A percentile compares a stretch with the other conserved stretches of the same genome.
Conservation (phyloP, 2,329 filamentous ascomycete species). For the Cytospora leucostoma region DNA sequence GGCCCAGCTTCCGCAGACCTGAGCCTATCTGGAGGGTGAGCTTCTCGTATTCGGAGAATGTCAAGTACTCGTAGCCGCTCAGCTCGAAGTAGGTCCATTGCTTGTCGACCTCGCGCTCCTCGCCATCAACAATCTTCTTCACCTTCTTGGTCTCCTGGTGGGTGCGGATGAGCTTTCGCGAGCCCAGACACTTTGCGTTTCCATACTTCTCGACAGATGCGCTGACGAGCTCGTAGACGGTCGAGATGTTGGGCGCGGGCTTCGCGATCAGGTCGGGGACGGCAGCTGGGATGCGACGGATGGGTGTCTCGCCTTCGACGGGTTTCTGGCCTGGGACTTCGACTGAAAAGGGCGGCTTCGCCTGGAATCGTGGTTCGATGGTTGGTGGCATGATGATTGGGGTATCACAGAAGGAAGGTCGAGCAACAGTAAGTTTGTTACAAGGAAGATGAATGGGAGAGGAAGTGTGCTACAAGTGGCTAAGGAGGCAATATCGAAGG, state of each 20-base stretch:
- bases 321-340: constrained; percentile 65
- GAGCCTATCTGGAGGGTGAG: constrained; percentile 67
- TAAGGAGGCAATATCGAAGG: background rate
- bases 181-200: constrained; percentile 67
- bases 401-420: constrained; percentile 16
- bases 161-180: constrained; percentile 71
- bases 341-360: constrained; percentile 66
- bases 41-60: constrained; percentile 76
- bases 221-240: constrained; percentile 74
- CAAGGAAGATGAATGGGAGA: background rate
- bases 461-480: background rate
- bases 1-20: constrained; percentile 71
- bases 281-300: constrained; percentile 64
- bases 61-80: constrained; percentile 74
- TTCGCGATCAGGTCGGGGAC: constrained; percentile 62
- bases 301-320: constrained; percentile 72
- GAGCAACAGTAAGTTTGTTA: too few species aligned
- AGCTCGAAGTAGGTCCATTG: constrained; percentile 87
- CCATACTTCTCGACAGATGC: constrained; percentile 66
- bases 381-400: constrained; percentile 16
- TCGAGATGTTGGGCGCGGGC: constrained; percentile 66
- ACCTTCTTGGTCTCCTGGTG: constrained; percentile 86
- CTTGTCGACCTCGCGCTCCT: constrained; percentile 80
- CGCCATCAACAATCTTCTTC: constrained; percentile 83
- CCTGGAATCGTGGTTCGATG: constrained; percentile 46